Evolutionary conservation across 2,329 filamentous ascomycete species (phyloP).

Genomic region (Trichoderma lentiforme): DNA sequence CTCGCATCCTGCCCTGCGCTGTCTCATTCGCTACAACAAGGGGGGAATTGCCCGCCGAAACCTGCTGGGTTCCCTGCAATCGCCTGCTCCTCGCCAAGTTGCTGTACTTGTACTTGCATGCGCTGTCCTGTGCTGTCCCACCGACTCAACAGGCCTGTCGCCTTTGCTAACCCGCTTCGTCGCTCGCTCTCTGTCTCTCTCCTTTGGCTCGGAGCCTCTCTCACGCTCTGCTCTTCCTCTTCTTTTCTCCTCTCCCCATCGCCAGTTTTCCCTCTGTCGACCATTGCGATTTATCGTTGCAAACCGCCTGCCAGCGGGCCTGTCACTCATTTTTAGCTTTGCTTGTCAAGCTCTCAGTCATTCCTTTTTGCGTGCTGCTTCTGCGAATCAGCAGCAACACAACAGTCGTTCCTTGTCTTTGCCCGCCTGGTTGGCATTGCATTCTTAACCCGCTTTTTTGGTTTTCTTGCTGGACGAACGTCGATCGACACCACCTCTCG

Average conservation of each 20-base stretch:
- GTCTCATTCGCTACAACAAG: slow-evolving; percentile 22
- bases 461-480: slow-evolving; percentile 19
- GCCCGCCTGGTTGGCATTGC: slow-evolving; percentile 14
- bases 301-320: slow-evolving; percentile 54
- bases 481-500: slow-evolving; percentile 10
- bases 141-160: slow-evolving; percentile 4
- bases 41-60: slow-evolving; percentile 6
- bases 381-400: slow-evolving; percentile 9
- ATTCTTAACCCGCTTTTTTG: slow-evolving; percentile 22
- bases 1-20: slow-evolving; percentile 12
- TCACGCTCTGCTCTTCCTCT: slow-evolving; percentile 19
- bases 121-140: slow-evolving; percentile 1
- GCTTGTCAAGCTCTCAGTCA: slow-evolving; percentile 30
- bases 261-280: slow-evolving; percentile 34
- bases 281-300: slow-evolving; percentile 30
- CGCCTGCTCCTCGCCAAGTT: not conserved
- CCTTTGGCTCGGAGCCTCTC: slow-evolving; percentile 9
- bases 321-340: slow-evolving; percentile 45
- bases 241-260: slow-evolving; percentile 29
- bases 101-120: not conserved
- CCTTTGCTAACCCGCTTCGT: slow-evolving; percentile 10
- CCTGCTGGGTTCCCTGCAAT: slow-evolving; percentile 14
- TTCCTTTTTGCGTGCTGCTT: slow-evolving; percentile 35
- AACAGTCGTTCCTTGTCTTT: slow-evolving; percentile 15
- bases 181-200: not conserved